phyloP scores from a whole-genome alignment of 305 asterid genomes.

The Plantago coronopus region DNA sequence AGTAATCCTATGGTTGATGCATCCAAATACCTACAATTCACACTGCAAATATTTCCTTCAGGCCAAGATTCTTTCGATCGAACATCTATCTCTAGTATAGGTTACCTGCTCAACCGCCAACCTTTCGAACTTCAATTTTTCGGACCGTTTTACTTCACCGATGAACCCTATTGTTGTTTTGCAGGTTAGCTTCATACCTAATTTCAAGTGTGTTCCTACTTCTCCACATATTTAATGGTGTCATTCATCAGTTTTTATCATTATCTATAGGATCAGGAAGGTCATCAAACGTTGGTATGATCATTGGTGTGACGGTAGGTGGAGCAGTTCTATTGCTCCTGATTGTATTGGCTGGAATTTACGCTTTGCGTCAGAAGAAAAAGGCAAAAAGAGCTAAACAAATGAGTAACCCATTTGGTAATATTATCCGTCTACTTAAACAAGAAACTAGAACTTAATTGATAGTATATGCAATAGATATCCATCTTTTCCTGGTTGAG shows the following conservation, averaged over 20 bases:
- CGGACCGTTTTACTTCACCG: constrained; percentile 71
- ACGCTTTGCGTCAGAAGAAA: constrained; percentile 53
- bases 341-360: constrained; percentile 47
- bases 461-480: constrained; percentile 1
- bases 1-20: constrained; percentile 47
- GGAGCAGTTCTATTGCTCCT: constrained; percentile 45
- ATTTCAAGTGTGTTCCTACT: background rate
- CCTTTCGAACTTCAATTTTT: constrained; percentile 40
- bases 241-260: background rate
- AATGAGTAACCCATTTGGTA: constrained; percentile 73
- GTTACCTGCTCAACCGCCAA: constrained; percentile 72
- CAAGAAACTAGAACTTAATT: constrained; percentile 8
- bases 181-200: constrained; percentile 38
- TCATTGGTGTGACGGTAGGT: constrained; percentile 60
- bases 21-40: constrained; percentile 44
- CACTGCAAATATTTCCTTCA: constrained; percentile 68
- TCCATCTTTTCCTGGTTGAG: background rate
- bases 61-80: constrained; percentile 51
- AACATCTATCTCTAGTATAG: constrained; percentile 48
- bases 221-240: background rate
- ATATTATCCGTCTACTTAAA: constrained; percentile 20
- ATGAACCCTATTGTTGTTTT: constrained; percentile 57
- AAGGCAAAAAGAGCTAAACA: constrained; percentile 42
- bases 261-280: constrained; percentile 41
- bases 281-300: constrained; percentile 50